Base-by-base conservation (phyloP, 2,329 filamentous ascomycete genomes). In the Cladosporium sp. region DNA sequence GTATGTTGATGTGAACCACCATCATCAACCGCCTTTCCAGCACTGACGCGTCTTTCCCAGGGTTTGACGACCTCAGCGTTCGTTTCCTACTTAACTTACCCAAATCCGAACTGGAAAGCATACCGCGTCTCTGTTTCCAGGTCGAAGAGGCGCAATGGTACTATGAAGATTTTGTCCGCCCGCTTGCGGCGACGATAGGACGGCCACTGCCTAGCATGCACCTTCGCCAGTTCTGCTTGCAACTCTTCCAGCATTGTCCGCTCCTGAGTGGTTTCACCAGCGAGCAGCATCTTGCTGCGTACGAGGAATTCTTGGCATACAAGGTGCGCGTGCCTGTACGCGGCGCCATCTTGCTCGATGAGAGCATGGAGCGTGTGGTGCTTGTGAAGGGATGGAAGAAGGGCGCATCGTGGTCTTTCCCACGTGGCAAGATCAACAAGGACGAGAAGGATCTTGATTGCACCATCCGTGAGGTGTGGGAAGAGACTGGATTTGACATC, bases 101-200 rank as follows among this genome's bases (percentile, higher is more conserved):
- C 54, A 86, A 91, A 70, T 92, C 95, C 79, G 95, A 99, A 79
- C 86, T 98, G 56, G 88, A 89, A 70, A 93, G 91, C 2, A 91
- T 97, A 65, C 92, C 93, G 76, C 90, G 95, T 76, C 95, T 99
- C 80, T 98, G 94, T 81, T 99, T 99, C 78, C 93, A 98, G 80
- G 91, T 99, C 72, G 95, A 99, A 80, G 96, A 99, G 80, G 95
- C 95, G 73, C 96, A 99, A 88, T 99, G 95, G 95, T 99, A 96
- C 80, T 99, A 99, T 86, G 95, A 99, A 83, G 95, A 99, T 80
- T 99, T 99, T 77, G 92, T 99, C 77, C 91, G 95, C 57, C 93
- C 94, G 11, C 67, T 70, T 26, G 69, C 66, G 8, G 70, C 70
- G 5, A 66, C 70, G 13, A 48, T 46, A 84, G 95, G 69, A 91